A percentile compares a stretch with the other conserved stretches of the same genome.
Conservation (phyloP, 2,329 filamentous ascomycete genomes). For the Stromatinia cepivora region DNA sequence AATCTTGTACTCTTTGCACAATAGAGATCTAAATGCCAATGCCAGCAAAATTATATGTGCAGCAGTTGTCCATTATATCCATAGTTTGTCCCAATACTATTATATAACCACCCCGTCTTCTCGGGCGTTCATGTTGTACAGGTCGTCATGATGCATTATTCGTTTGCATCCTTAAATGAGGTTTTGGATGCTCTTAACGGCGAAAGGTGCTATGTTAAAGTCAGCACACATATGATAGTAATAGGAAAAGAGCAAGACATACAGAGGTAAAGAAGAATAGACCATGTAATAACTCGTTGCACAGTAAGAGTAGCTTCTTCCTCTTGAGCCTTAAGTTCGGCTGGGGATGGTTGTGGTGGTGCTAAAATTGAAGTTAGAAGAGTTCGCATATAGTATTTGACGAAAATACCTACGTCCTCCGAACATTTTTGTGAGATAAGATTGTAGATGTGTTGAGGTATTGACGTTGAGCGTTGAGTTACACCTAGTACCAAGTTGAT, state of each 20-base stretch:
- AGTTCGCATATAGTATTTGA: slow-evolving; percentile 19
- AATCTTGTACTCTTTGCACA: background rate
- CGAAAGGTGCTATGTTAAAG: slow-evolving; percentile 51
- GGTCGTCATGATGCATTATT: slow-evolving; percentile 10
- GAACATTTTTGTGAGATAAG: slow-evolving; percentile 53
- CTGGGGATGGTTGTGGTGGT: slow-evolving; percentile 66
- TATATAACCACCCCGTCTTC: background rate
- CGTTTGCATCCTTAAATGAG: slow-evolving; percentile 44
- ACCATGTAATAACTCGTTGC: slow-evolving; percentile 64
- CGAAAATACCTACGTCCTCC: slow-evolving; percentile 56
- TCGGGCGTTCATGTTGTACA: slow-evolving; percentile 22
- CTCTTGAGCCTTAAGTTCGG: slow-evolving; percentile 71
- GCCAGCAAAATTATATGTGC: background rate
- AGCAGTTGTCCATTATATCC: background rate
- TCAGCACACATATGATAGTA: slow-evolving; percentile 18
- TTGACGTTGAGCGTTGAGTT: slow-evolving; percentile 4
- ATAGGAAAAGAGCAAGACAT: slow-evolving; percentile 42
- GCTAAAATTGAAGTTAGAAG: slow-evolving; percentile 40
- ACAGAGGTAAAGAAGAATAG: slow-evolving; percentile 76
- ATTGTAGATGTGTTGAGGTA: slow-evolving; percentile 14
- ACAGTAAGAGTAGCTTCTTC: slow-evolving; percentile 65
- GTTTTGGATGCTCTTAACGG: slow-evolving; percentile 54
- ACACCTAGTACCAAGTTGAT: background rate
- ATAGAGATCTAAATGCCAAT: background rate
- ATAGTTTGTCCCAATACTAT: background rate